Evolutionary conservation across 2,329 filamentous ascomycete genomes (phyloP), one percentile per base, ranked within the genome.

Genomic region (Aspergillus sp.): DNA sequence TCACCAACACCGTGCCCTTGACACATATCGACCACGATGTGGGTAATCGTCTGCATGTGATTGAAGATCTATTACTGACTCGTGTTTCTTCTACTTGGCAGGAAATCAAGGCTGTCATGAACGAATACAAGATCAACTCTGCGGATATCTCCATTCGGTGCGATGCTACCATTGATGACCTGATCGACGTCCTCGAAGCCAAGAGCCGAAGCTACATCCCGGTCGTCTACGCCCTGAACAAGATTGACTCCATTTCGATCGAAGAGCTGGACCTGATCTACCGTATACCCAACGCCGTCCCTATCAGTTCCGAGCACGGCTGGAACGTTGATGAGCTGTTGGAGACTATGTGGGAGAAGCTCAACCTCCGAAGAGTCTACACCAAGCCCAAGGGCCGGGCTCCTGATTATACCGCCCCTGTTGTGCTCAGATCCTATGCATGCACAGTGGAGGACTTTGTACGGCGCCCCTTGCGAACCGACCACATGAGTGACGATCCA

Each of bases 201-300:
- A 95, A 88, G 76, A 89, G 86, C 65, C 81, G 93, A 69, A 90
- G 88, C 65, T 98, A 98, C 67, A 97, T 98, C 53, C 93, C 93
- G n/a, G 93, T 97, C 52, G 88, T 98, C 43, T 98, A 98, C 72
- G 93, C 94, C 34, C 78, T 98, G 59, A 98, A 98, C 80, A 98
- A 98, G 76, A 98, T 98, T 57, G 93, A 98, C 70, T 83, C 90
- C 43, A 97, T 98, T 66, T 91, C 88, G 40, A 97, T 98, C 57
- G 91, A 98, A 70, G 93, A 98, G 70, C 78, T 98, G 49, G 93
- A 98, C 69, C 74, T 98, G 48, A 77, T 98, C 27, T 97, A 98
- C 72, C 85, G 91, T 34, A 98, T 98, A 54, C 93, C 93, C 39
- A 95, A 97, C 65, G 90, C 93, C 10, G 93, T 93, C 47, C 93